Evolutionary conservation across 345 rosid species (phyloP).

Genomic region (Erodium maritimum): DNA sequence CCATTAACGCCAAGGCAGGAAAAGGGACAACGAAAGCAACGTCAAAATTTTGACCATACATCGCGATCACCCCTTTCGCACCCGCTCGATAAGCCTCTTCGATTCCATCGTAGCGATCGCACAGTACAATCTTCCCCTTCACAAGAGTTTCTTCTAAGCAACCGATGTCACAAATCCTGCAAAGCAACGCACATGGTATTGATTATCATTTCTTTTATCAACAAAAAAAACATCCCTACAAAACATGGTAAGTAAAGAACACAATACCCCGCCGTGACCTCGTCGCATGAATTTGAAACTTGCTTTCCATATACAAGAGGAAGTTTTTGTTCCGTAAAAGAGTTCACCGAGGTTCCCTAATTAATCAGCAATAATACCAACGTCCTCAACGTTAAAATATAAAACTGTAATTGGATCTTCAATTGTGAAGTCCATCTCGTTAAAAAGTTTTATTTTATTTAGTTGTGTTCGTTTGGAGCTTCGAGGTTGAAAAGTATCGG

Average conservation of each 20-base stretch:
- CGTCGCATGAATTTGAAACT: not conserved
- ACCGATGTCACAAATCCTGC: not conserved
- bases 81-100: not conserved
- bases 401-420: no score
- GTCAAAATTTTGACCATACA: not conserved
- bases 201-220: no score
- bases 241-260: no score
- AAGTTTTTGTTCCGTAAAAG: not conserved
- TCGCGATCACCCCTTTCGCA: not conserved
- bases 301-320: not conserved
- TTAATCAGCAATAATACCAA: no score
- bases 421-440: no score
- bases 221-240: no score
- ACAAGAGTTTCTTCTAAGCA: not conserved
- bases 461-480: no score
- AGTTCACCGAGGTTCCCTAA: not conserved
- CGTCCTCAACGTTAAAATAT: no score
- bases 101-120: not conserved
- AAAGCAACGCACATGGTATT: no score
- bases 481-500: no score
- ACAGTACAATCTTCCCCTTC: conserved; percentile 2
- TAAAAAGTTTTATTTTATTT: no score
- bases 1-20: not conserved
- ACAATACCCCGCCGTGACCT: not conserved
- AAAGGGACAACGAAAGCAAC: not conserved